These are phyloP conservation scores for Calvatia gigantea DNA, from an alignment of 768 basidiomycete genomes.

Conservation along the genomic window DNA sequence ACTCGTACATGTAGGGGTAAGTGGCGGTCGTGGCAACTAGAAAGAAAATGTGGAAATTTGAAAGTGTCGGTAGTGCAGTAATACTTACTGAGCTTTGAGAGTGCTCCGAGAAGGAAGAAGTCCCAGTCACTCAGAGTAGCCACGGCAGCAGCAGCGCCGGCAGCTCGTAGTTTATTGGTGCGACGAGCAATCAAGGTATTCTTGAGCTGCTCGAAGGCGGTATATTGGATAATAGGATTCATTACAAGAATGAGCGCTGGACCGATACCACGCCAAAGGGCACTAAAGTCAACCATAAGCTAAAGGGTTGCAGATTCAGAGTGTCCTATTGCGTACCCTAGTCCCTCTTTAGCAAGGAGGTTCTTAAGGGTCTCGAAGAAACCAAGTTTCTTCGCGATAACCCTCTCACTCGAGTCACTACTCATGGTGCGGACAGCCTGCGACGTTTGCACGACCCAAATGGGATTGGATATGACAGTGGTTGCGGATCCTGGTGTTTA, in stretches of 20 bases:
- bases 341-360: conserved; percentile 72
- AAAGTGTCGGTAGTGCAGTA: not conserved
- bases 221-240: conserved; percentile 95
- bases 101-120: conserved; percentile 91
- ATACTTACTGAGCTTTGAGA: conserved; percentile 78
- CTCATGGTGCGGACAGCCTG: conserved; percentile 69
- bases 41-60: conserved; percentile 2
- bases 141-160: conserved; percentile 39
- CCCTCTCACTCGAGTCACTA: conserved; percentile 25
- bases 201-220: conserved; percentile 93
- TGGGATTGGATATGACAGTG: conserved; percentile 85
- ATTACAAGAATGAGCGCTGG: conserved; percentile 92
- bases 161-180: conserved; percentile 46
- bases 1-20: conserved; percentile 45
- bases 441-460: conserved; percentile 95
- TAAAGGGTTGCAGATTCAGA: not conserved
- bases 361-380: conserved; percentile 62
- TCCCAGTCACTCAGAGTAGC: conserved; percentile 77
- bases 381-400: conserved; percentile 47
- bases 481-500: conserved; percentile 74
- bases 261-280: conserved; percentile 90
- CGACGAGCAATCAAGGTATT: conserved; percentile 70
- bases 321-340: conserved; percentile 28
- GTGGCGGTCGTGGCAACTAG: conserved; percentile 47
- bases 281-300: conserved; percentile 30